phyloP scores from a whole-genome alignment of 164 flowering plant species.

The Brasenia schreberi region DNA sequence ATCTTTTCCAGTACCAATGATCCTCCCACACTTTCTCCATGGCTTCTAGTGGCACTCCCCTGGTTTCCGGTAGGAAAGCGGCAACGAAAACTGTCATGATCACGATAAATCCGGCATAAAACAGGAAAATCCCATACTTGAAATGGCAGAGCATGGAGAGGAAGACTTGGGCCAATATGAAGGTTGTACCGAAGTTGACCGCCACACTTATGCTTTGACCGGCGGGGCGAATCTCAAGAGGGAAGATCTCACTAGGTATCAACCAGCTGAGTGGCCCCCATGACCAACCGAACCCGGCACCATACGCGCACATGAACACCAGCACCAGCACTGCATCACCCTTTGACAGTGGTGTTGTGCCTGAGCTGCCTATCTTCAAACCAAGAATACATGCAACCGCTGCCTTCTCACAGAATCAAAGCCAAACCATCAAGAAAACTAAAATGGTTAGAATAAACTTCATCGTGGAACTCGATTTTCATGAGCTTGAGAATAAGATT shows the following conservation, averaged over 20 bases:
- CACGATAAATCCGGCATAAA: slow-evolving; percentile 46
- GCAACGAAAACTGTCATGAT: slow-evolving; percentile 39
- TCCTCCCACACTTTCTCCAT: slow-evolving; percentile 51
- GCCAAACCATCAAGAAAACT: background rate
- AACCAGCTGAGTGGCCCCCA: slow-evolving; percentile 80
- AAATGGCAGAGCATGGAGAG: slow-evolving; percentile 55
- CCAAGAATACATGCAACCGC: slow-evolving; percentile 32
- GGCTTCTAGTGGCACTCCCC: slow-evolving; percentile 44
- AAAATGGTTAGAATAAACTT: background rate
- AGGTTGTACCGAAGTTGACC: slow-evolving; percentile 41
- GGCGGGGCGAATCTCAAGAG: slow-evolving; percentile 42
- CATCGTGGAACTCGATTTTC: no score
- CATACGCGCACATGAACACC: slow-evolving; percentile 44
- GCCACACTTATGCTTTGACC: slow-evolving; percentile 57
- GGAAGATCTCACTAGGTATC: slow-evolving; percentile 70
- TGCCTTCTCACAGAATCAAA: slow-evolving; percentile 14
- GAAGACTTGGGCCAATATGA: slow-evolving; percentile 50
- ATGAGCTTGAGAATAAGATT: no score
- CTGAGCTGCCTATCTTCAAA: slow-evolving; percentile 24
- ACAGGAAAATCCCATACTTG: slow-evolving; percentile 45
- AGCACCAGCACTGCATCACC: slow-evolving; percentile 28
- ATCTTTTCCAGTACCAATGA: slow-evolving; percentile 66
- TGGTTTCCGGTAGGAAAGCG: slow-evolving; percentile 55
- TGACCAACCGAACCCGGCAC: slow-evolving; percentile 72
- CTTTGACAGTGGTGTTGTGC: slow-evolving; percentile 23